These are phyloP conservation scores for Nitzschia sp. DNA, from an alignment of 108 stramenopile species.

Conservation along the genomic window DNA sequence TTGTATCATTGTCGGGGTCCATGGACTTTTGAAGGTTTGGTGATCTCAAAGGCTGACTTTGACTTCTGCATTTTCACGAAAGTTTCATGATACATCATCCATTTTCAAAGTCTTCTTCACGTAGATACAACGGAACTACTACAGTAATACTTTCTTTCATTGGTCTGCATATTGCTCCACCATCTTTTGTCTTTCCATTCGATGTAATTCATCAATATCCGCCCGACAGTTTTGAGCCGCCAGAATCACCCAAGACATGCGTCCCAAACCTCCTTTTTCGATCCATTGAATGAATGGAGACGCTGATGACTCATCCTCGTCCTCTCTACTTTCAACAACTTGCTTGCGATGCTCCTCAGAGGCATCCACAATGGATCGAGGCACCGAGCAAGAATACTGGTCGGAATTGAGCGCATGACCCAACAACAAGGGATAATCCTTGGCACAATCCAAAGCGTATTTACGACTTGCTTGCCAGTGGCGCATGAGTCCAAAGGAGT, in stretches of 20 bases:
- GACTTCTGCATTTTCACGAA: no score
- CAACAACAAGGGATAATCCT: conserved; percentile 36
- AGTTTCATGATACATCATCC: no score
- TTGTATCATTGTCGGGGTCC: no score
- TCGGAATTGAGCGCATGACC: conserved; percentile 24
- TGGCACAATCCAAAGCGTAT: conserved; percentile 18
- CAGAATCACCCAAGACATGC: conserved; percentile 32
- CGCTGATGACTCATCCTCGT: neutral
- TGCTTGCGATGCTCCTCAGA: conserved; percentile 7
- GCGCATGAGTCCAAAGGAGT: conserved; percentile 30
- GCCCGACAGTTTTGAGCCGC: conserved; percentile 37
- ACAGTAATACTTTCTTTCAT: no score
- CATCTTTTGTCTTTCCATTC: conserved; percentile 29
- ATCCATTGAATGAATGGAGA: conserved; percentile 41
- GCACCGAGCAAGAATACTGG: conserved; percentile 4
- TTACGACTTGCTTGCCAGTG: conserved; percentile 21
- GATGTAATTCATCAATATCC: conserved; percentile 30
- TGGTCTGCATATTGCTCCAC: conserved; percentile 15
- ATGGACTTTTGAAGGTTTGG: no score
- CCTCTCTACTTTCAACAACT: neutral
- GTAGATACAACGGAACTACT: no score
- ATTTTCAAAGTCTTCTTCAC: no score
- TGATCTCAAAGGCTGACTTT: no score
- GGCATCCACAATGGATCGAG: conserved; percentile 8
- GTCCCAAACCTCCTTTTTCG: conserved; percentile 25